phyloP scores from a whole-genome alignment of 2,329 filamentous ascomycete genomes.

The Pseudogymnoascus sp. region DNA sequence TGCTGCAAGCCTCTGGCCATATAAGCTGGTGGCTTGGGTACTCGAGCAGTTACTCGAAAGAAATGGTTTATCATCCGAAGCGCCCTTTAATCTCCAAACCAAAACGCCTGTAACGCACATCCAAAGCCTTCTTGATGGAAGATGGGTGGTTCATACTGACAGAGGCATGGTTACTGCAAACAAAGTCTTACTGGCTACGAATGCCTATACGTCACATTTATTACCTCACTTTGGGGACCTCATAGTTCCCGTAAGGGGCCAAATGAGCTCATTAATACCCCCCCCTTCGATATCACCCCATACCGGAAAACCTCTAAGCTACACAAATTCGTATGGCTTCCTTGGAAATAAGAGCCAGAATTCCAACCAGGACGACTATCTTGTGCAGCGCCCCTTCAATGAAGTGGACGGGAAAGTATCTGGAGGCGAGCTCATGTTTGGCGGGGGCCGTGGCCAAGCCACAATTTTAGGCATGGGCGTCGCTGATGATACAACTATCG shows the following conservation, averaged over 20 bases:
- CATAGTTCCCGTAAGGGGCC: slow-evolving; percentile 69
- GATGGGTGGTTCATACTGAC: slow-evolving; percentile 58
- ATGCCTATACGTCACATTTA: slow-evolving; percentile 74
- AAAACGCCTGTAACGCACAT: slow-evolving; percentile 56
- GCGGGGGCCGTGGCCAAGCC: slow-evolving; percentile 57
- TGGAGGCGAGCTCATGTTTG: slow-evolving; percentile 57
- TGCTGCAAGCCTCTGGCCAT: slow-evolving; percentile 71
- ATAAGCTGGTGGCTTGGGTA: slow-evolving; percentile 70
- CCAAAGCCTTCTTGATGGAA: slow-evolving; percentile 28
- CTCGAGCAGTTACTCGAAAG: slow-evolving; percentile 40
- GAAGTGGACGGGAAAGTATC: slow-evolving; percentile 19
- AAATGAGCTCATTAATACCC: slow-evolving; percentile 60
- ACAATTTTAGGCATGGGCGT: slow-evolving; percentile 46
- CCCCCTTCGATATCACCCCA: slow-evolving; percentile 34
- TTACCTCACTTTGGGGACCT: slow-evolving; percentile 61
- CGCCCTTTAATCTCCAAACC: slow-evolving; percentile 63
- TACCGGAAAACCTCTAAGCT: slow-evolving; percentile 15
- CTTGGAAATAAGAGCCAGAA: slow-evolving; percentile 39
- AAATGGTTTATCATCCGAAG: neutral
- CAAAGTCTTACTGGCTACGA: slow-evolving; percentile 69
- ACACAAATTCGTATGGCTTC: slow-evolving; percentile 47
- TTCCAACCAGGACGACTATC: slow-evolving; percentile 57
- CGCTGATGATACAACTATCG: slow-evolving; percentile 51
- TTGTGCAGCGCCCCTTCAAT: slow-evolving; percentile 57
- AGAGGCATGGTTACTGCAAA: slow-evolving; percentile 58